Evolutionary conservation across 2,329 filamentous ascomycete genomes (phyloP).

Genomic region (Aureobasidium sp.): DNA sequence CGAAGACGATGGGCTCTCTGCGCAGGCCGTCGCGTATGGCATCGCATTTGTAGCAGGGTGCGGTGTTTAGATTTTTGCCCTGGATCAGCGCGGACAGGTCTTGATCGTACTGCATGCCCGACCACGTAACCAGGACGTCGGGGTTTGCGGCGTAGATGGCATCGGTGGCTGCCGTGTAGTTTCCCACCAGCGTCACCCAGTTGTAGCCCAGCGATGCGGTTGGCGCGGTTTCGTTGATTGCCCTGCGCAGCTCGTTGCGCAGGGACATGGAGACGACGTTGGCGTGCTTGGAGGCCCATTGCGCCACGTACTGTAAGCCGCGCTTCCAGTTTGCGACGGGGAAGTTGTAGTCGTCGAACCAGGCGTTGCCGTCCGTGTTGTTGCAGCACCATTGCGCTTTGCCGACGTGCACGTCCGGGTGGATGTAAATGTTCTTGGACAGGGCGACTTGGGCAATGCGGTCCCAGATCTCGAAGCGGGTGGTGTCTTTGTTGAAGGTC

Average conservation of each 20-base stretch:
- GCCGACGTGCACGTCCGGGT: conserved; percentile 54
- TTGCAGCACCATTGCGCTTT: conserved; percentile 40
- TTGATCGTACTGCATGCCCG: conserved; percentile 47
- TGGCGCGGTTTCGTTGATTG: conserved; percentile 17
- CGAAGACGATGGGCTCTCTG: conserved; percentile 38
- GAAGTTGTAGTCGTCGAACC: conserved; percentile 30
- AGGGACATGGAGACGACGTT: conserved; percentile 42
- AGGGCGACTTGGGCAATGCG: conserved; percentile 45
- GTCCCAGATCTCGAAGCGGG: conserved; percentile 41
- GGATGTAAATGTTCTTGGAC: conserved; percentile 44
- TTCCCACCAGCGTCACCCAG: conserved; percentile 49
- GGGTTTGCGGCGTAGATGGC: conserved; percentile 45
- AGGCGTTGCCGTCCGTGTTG: conserved; percentile 33
- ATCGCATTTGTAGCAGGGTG: conserved; percentile 33
- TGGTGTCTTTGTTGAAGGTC: conserved; percentile 40
- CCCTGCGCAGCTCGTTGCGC: conserved; percentile 46
- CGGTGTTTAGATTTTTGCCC: conserved; percentile 29
- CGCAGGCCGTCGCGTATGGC: conserved; percentile 35
- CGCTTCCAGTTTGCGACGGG: conserved; percentile 49
- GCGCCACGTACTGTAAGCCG: conserved; percentile 51
- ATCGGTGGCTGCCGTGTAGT: conserved; percentile 40
- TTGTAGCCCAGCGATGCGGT: conserved; percentile 29
- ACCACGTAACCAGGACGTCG: conserved; percentile 47
- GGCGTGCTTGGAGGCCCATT: conserved; percentile 36
- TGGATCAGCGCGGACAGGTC: conserved; percentile 17